These are phyloP conservation scores for Pyrenula massariospora DNA, from an alignment of 495 filamentous ascomycete genomes.

Conservation along the genomic window DNA sequence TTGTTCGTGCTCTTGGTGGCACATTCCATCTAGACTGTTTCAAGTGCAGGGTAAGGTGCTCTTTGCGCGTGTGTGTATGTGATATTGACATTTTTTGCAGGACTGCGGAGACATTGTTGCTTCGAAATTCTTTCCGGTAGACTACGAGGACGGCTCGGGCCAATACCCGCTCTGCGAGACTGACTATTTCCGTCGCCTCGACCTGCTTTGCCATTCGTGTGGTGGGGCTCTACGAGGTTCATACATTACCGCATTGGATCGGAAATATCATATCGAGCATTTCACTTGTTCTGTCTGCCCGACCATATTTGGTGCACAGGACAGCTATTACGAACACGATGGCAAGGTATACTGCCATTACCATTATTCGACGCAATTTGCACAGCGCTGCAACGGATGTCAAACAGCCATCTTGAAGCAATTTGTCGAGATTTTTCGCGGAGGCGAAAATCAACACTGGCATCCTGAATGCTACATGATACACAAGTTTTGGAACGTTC, in stretches of 20 bases:
- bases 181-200: constrained; percentile 90
- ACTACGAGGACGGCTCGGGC: constrained; percentile 69
- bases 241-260: constrained; percentile 94
- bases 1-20: constrained; percentile 81
- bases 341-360: constrained; percentile 96
- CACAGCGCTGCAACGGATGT: constrained; percentile 91
- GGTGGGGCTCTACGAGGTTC: constrained; percentile 90
- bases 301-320: constrained; percentile 92
- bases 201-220: constrained; percentile 83
- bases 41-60: constrained; percentile 71
- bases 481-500: constrained; percentile 99
- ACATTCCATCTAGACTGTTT: constrained; percentile 98
- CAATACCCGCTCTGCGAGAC: constrained; percentile 97
- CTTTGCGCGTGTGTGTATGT: neutral
- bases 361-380: constrained; percentile 96
- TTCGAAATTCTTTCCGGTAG: constrained; percentile 95
- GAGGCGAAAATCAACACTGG: constrained; percentile 98
- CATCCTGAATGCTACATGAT: constrained; percentile 99
- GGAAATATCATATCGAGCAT: constrained; percentile 98
- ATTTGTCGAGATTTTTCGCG: constrained; percentile 97
- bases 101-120: constrained; percentile 95
- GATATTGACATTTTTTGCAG: constrained; percentile 32
- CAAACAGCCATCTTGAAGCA: constrained; percentile 98
- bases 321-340: constrained; percentile 98
- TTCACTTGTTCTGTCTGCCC: constrained; percentile 98